Percentiles rank a stretch among this genome's conserved stretches.
phyloP scores from a whole-genome alignment of 2,329 filamentous ascomycete genomes.

The Ceratocystis variospora region DNA sequence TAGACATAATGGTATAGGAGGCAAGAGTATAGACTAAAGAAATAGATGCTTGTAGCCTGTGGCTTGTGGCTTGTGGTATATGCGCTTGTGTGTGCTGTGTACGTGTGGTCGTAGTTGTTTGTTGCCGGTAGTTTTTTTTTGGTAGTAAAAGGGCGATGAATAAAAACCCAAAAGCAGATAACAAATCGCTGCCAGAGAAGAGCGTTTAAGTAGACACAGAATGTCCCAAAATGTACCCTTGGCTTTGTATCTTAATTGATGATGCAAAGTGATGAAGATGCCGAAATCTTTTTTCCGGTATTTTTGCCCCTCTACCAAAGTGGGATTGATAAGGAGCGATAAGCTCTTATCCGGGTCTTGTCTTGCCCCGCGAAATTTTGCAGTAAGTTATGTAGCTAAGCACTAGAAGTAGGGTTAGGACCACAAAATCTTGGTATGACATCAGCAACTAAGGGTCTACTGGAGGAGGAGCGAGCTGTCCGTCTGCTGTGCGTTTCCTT shows the following conservation, averaged over 20 bases:
- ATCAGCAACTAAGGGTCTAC: neutral
- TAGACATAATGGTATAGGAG: conserved; percentile 25
- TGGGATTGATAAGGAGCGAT: conserved; percentile 16
- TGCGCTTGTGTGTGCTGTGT: neutral
- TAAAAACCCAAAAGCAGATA: neutral
- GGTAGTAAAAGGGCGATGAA: neutral
- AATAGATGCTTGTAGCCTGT: neutral
- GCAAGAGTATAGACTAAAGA: neutral
- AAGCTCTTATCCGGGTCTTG: conserved; percentile 14
- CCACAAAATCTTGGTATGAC: conserved; percentile 1
- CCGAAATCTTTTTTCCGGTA: conserved; percentile 6
- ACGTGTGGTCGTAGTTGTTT: neutral
- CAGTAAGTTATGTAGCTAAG: neutral
- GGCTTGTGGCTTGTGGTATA: neutral
- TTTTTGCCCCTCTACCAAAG: conserved; percentile 15
- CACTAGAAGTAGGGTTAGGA: neutral
- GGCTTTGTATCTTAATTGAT: neutral
- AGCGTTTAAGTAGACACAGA: neutral
- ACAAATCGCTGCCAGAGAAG: neutral
- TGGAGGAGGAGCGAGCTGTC: no score
- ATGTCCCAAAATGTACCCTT: neutral
- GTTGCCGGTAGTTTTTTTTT: neutral
- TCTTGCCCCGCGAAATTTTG: conserved; percentile 13
- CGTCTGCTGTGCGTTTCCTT: no score
- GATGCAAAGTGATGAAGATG: conserved; percentile 17